These are phyloP conservation scores for Mesostigma viride DNA, from an alignment of 139 green algal species.

Conservation along the genomic window DNA sequence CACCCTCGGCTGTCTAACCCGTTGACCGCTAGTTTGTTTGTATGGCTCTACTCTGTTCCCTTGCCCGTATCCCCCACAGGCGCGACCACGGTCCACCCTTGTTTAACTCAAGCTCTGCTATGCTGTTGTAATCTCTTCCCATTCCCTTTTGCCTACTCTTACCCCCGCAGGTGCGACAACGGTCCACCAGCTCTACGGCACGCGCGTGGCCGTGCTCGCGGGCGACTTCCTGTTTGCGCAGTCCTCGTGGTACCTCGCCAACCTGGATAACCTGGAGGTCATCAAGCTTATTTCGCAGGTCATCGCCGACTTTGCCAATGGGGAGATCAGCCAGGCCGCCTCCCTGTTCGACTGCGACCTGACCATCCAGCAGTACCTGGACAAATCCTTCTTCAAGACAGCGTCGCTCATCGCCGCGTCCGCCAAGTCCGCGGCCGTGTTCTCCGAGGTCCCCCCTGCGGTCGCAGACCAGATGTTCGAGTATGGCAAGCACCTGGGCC, in stretches of 20 bases:
- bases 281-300: conserved; percentile 95
- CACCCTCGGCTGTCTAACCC: no score
- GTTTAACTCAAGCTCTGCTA: no score
- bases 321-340: conserved; percentile 86
- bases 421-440: conserved; percentile 76
- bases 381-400: conserved; percentile 97
- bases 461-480: conserved; percentile 82
- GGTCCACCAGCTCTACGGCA: conserved; percentile 89
- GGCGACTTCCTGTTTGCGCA: conserved; percentile 98
- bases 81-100: no score
- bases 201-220: conserved; percentile 82
- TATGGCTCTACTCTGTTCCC: no score
- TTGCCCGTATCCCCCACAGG: no score
- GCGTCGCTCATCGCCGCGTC: conserved; percentile 91
- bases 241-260: conserved; percentile 91
- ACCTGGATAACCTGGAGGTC: conserved; percentile 97
- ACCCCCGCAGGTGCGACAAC: conserved; percentile 64
- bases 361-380: conserved; percentile 77
- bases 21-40: no score
- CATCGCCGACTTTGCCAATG: conserved; percentile 97
- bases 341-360: conserved; percentile 79
- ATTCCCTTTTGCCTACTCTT: no score
- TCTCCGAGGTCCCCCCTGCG: conserved; percentile 56
- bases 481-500: conserved; percentile 89
- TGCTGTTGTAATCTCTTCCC: no score